A percentile compares a stretch with the other conserved stretches of the same genome.
Conservation (phyloP, 2,329 filamentous ascomycete genomes). For the Diplodia scrobiculata region DNA sequence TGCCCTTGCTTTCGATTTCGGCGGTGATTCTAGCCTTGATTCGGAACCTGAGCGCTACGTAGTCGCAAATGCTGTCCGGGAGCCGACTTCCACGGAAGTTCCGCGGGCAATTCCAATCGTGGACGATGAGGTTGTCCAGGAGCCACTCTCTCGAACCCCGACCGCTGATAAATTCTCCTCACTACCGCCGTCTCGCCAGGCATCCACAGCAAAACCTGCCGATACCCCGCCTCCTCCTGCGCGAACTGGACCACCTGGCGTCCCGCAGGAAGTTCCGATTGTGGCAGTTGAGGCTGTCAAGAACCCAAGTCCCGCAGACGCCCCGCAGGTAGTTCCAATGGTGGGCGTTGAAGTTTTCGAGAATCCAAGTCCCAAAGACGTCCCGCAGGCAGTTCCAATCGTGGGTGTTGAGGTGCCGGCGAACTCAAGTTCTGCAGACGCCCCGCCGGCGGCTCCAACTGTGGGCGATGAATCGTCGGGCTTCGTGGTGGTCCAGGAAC, state of each 20-base stretch:
- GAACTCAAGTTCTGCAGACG: too few relatives aligned
- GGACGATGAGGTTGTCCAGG: neutral
- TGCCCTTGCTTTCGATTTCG: neutral
- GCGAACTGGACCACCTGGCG: neutral
- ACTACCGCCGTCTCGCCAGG: neutral
- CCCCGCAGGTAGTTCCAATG: too few relatives aligned
- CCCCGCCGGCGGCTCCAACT: too few relatives aligned
- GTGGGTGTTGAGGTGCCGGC: neutral
- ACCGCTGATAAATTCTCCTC: neutral
- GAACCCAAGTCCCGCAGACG: too few relatives aligned
- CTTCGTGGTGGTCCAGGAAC: too few relatives aligned
- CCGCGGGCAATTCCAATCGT: slow-evolving; percentile 1
- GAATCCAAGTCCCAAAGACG: too few relatives aligned
- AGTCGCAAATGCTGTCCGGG: slow-evolving; percentile 4
- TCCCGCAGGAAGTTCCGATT: neutral
- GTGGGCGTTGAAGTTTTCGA: neutral
- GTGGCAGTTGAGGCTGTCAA: neutral
- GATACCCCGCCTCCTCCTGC: neutral
- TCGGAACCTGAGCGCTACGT: neutral
- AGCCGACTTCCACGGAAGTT: slow-evolving; percentile 6
- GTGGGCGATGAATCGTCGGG: too few relatives aligned
- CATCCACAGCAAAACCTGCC: slow-evolving; percentile 2
- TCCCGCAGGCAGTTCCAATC: neutral
- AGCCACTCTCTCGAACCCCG: neutral
- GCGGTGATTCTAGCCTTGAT: neutral